Conservation (phyloP, 225 moss, liverwort and hornwort genomes). For the Pleurozium schreberi region DNA sequence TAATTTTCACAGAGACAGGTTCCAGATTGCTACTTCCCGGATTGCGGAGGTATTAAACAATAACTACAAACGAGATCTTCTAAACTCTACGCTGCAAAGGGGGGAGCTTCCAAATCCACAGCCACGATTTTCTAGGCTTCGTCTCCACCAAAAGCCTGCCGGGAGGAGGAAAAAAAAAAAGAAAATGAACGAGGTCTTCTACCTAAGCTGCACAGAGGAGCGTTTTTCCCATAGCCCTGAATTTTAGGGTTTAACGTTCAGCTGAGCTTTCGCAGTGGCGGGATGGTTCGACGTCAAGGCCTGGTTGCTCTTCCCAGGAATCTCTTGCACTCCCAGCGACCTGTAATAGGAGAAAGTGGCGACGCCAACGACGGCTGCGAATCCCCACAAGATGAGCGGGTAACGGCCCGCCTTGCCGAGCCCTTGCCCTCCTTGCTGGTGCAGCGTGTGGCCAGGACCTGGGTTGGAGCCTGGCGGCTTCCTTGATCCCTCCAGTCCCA, state of each 20-base stretch:
- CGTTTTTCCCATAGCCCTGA: too few relatives aligned
- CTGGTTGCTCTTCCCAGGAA: conserved; percentile 35
- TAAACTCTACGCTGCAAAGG: not conserved
- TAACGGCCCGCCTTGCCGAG: conserved; percentile 47
- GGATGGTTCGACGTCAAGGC: conserved; percentile 37
- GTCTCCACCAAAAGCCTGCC: not conserved
- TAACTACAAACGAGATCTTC: not conserved
- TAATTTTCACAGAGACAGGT: not conserved
- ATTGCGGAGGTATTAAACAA: not conserved
- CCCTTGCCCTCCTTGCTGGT: conserved; percentile 61
- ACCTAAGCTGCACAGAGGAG: not conserved
- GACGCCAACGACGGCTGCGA: conserved; percentile 41
- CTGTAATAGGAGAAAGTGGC: conserved; percentile 49
- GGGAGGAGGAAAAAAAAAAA: not conserved
- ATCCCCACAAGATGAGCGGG: conserved; percentile 40
- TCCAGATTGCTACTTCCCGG: not conserved
- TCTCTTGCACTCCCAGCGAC: conserved; percentile 15
- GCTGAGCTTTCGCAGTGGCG: conserved; percentile 33
- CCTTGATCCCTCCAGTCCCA: conserved; percentile 52
- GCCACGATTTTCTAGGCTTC: not conserved
- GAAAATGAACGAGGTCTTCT: too few relatives aligned
- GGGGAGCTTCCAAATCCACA: not conserved
- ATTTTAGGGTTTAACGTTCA: conserved; percentile 10
- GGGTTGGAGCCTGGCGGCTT: conserved; percentile 42
- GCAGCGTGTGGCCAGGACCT: conserved; percentile 57